Evolutionary conservation across 495 filamentous ascomycete species (phyloP).

Genomic region (Hypoxylon lienhwacheense): DNA sequence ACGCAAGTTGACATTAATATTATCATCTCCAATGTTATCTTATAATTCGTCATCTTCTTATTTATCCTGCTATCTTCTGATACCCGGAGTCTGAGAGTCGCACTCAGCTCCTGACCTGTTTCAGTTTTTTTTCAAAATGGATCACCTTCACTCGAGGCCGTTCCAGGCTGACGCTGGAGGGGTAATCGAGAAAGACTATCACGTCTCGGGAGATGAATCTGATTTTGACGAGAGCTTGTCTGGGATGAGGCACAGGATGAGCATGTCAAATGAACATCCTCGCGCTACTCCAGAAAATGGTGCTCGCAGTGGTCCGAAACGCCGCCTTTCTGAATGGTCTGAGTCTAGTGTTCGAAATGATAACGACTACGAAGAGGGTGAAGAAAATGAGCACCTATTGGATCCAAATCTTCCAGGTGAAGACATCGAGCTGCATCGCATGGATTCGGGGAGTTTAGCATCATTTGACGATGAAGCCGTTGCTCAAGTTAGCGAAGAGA

Average conservation of each 20-base stretch:
- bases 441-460: constrained; percentile 24
- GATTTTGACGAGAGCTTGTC: constrained; percentile 36
- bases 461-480: constrained; percentile 44
- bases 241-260: constrained; percentile 29
- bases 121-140: constrained; percentile 7
- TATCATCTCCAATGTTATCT: constrained; percentile 1
- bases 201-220: constrained; percentile 33
- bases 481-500: constrained; percentile 39
- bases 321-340: constrained; percentile 39
- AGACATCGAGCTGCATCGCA: constrained; percentile 36
- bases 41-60: background rate
- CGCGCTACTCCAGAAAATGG: constrained; percentile 22
- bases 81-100: background rate
- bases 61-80: background rate
- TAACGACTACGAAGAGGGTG: constrained; percentile 42
- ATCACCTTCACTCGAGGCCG: constrained; percentile 7
- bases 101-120: background rate
- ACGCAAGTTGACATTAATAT: background rate
- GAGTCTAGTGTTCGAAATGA: constrained; percentile 33
- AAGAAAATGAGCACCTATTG: constrained; percentile 49
- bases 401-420: constrained; percentile 56
- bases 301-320: constrained; percentile 40
- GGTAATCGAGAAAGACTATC: constrained; percentile 30
- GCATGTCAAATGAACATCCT: constrained; percentile 15
- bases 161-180: constrained; percentile 31